Evolutionary conservation across 225 moss, liverwort and hornwort species (phyloP).

Genomic region (Climacium dendroides): DNA sequence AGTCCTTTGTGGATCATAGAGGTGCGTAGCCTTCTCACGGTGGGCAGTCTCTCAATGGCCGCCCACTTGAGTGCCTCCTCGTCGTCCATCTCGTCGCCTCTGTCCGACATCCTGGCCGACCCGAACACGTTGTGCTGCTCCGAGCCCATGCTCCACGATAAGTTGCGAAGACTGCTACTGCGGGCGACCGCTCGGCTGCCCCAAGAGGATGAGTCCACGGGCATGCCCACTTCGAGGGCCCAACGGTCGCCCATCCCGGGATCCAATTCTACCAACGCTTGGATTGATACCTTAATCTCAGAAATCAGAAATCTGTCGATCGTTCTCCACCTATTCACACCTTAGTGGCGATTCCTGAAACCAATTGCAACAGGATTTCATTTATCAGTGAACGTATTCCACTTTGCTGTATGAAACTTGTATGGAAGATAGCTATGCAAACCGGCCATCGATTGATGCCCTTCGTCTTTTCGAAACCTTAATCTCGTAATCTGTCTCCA

Average conservation of each 20-base stretch:
- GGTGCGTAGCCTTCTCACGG: slow-evolving; percentile 21
- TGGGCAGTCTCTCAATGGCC: slow-evolving; percentile 34
- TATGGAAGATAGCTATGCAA: neutral
- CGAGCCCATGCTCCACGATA: slow-evolving; percentile 2
- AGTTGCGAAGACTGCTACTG: slow-evolving; percentile 1
- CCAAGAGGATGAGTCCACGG: neutral
- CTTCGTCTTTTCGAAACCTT: neutral
- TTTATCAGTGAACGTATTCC: neutral
- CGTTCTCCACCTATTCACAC: no score
- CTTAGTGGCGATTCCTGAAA: neutral
- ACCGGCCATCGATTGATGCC: no score
- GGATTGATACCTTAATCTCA: neutral
- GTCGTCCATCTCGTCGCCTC: slow-evolving; percentile 23
- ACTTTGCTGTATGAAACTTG: neutral
- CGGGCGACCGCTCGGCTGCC: neutral
- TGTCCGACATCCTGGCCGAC: slow-evolving; percentile 11
- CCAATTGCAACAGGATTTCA: neutral
- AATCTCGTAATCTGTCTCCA: neutral
- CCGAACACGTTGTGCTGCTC: slow-evolving; percentile 20
- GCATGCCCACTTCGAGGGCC: neutral
- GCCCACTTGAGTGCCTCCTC: slow-evolving; percentile 48
- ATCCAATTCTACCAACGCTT: neutral
- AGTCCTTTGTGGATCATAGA: slow-evolving; percentile 6
- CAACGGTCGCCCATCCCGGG: neutral
- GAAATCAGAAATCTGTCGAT: neutral